Conservation (phyloP, 768 basidiomycete genomes). For the Leccinum ochraceum region DNA sequence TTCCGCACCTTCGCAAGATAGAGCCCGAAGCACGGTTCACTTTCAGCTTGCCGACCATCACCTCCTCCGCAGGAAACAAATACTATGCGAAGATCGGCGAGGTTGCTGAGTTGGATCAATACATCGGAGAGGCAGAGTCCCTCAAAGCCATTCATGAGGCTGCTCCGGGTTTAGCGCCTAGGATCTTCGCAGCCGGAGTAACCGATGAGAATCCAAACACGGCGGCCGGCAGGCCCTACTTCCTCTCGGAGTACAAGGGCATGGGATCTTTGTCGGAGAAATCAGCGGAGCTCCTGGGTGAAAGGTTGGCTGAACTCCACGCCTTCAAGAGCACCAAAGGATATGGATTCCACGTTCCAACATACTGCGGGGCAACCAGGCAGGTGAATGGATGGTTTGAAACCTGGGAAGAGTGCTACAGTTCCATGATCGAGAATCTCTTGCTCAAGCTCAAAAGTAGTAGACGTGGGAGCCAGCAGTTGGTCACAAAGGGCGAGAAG, state of each 20-base stretch:
- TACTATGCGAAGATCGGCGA: slow-evolving; percentile 69
- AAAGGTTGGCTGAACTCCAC: slow-evolving; percentile 67
- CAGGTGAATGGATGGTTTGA: slow-evolving; percentile 73
- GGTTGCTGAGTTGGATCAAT: slow-evolving; percentile 60
- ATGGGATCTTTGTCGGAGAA: slow-evolving; percentile 46
- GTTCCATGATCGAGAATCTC: slow-evolving; percentile 59
- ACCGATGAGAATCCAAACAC: slow-evolving; percentile 27
- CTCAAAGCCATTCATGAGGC: slow-evolving; percentile 60
- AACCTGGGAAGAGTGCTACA: slow-evolving; percentile 71
- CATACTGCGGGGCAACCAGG: slow-evolving; percentile 74
- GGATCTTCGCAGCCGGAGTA: slow-evolving; percentile 51
- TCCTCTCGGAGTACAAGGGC: slow-evolving; percentile 75
- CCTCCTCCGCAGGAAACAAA: slow-evolving; percentile 53
- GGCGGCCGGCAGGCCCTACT: slow-evolving; percentile 50
- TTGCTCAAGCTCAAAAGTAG: slow-evolving; percentile 45
- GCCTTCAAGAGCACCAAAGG: slow-evolving; percentile 49
- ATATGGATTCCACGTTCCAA: slow-evolving; percentile 73
- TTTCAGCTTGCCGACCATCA: slow-evolving; percentile 46
- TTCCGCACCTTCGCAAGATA: slow-evolving; percentile 45
- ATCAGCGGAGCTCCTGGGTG: slow-evolving; percentile 53
- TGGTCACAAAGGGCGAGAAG: slow-evolving; percentile 54
- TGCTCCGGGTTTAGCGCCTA: slow-evolving; percentile 69
- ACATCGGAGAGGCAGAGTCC: slow-evolving; percentile 66
- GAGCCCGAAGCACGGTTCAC: slow-evolving; percentile 54
- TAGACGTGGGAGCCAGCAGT: slow-evolving; percentile 42